Evolutionary conservation across 352 stramenopile genomes (phyloP).

Genomic region (Globisporangium iwayamae): DNA sequence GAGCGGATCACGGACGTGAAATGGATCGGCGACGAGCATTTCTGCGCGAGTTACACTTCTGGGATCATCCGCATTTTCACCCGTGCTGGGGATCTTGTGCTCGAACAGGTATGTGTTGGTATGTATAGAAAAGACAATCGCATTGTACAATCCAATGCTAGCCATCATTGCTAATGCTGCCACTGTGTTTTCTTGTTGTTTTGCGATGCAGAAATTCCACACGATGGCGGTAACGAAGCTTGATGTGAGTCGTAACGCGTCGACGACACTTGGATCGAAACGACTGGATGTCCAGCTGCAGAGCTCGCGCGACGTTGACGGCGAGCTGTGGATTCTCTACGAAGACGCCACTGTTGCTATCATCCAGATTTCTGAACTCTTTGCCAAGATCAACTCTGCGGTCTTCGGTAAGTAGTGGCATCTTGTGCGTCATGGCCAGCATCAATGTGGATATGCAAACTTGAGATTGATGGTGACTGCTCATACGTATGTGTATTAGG

Average conservation of each 20-base stretch:
- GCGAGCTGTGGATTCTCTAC: slow-evolving; percentile 79
- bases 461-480: neutral
- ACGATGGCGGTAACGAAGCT: slow-evolving; percentile 38
- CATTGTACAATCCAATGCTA: neutral
- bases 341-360: slow-evolving; percentile 75
- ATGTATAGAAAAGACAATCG: neutral
- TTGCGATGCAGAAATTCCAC: slow-evolving; percentile 39
- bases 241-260: slow-evolving; percentile 40
- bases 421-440: neutral
- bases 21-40: slow-evolving; percentile 56
- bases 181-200: neutral
- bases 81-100: slow-evolving; percentile 41
- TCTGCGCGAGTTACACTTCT: slow-evolving; percentile 53
- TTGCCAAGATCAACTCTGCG: slow-evolving; percentile 42
- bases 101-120: slow-evolving; percentile 41
- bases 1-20: slow-evolving; percentile 61
- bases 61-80: slow-evolving; percentile 62
- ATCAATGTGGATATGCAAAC: neutral
- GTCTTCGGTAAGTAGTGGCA: slow-evolving; percentile 42
- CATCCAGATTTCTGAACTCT: slow-evolving; percentile 62
- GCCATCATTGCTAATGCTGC: neutral
- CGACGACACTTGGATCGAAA: slow-evolving; percentile 26
- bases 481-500: slow-evolving; percentile 17
- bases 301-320: slow-evolving; percentile 26
- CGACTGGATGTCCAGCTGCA: slow-evolving; percentile 28